These are phyloP conservation scores for Scytalidium sp. DNA, from an alignment of 2,329 filamentous ascomycete genomes.

Conservation along the genomic window DNA sequence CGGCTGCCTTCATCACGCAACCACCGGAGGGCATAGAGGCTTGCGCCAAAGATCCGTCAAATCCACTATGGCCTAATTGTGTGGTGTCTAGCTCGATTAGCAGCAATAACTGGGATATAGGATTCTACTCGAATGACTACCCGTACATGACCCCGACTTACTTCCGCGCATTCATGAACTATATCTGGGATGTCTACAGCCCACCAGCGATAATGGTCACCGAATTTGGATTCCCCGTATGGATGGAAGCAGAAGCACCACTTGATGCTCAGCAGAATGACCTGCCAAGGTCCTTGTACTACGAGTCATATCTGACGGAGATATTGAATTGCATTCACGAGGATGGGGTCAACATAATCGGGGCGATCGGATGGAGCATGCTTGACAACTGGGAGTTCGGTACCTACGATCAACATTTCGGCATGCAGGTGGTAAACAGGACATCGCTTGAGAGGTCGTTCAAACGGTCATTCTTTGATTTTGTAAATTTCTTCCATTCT, in stretches of 20 bases:
- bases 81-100: too few relatives aligned
- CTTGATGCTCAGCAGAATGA: not conserved
- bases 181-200: not conserved
- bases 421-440: not conserved
- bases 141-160: not conserved
- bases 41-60: slow-evolving; percentile 44
- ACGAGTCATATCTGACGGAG: not conserved
- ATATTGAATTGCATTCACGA: not conserved
- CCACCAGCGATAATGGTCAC: slow-evolving; percentile 13
- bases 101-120: not conserved
- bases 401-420: not conserved
- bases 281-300: not conserved
- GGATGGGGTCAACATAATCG: not conserved
- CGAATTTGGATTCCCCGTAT: not conserved
- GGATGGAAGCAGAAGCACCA: slow-evolving; percentile 11
- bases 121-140: slow-evolving; percentile 29
- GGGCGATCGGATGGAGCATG: not conserved
- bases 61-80: slow-evolving; percentile 49
- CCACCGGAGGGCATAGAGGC: slow-evolving; percentile 41
- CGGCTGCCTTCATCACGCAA: slow-evolving; percentile 47
- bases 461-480: slow-evolving; percentile 47
- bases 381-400: slow-evolving; percentile 1
- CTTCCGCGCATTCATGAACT: not conserved
- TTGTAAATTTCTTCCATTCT: slow-evolving; percentile 48
- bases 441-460: slow-evolving; percentile 39